Evolutionary conservation across 2,329 filamentous ascomycete genomes (phyloP), one percentile per base, ranked within the genome.

Genomic region (Paramyrothecium sp.): DNA sequence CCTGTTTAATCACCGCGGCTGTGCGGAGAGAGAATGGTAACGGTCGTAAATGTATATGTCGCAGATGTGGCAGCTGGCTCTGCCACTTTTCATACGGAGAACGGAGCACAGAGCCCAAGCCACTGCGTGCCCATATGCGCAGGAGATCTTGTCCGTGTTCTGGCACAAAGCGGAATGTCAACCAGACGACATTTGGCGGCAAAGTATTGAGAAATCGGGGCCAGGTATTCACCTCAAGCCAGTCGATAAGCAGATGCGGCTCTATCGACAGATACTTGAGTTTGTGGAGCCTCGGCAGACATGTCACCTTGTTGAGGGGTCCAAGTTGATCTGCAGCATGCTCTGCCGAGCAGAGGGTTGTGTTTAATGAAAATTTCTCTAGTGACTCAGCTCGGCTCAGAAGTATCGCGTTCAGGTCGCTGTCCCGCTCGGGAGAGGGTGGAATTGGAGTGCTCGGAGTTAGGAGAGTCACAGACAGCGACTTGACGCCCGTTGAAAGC

Each of bases 181-280:
- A 21, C 47, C 16, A 49, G 47, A 23, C 19, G 3, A 23, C 20
- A 23, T 49, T 49, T 49, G 47, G 47, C 12, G 47, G 47, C 47
- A 49, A 49, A 23, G 47, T 49, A 7, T 21, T 49, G 47, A 49
- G 47, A 23, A 49, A 49, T 20, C 47, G 47, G 7, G 47, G 47
- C 47, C 47, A 49, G 47, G 47, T 49, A 20, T 49, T 49, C 7
- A 49, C 47, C 16, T 49, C 47, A 23, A 49, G 47, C 47, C 47
- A 49, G 16, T 49, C 47, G 20, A 49, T 49, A 23, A 49, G 47
- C 19, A 49, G 47, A 16, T 49, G 47, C 16, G 47, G 47, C 19
- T 49, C 47, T 49, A 49, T 49, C 47, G 47, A 49, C 7, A 49
- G 19, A n/a, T 49, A n/a, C 47, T 49, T 49, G 47, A 49, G 47